These are phyloP conservation scores for Pyricularia grisea DNA, from an alignment of 2,329 filamentous ascomycete genomes.

Conservation along the genomic window DNA sequence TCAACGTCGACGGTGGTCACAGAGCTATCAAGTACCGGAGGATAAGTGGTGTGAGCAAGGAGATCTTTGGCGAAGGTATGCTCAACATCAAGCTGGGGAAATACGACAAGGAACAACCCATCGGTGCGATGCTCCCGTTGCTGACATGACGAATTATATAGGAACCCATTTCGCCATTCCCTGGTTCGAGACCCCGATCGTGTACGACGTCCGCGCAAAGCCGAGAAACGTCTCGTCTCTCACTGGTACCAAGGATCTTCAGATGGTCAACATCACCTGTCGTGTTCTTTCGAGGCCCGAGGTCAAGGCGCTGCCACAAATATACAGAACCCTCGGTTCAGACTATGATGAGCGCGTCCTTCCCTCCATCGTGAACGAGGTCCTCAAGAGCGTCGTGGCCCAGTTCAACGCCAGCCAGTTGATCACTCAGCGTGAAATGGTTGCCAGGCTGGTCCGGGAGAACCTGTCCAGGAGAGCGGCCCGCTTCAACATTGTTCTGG, in stretches of 20 bases:
- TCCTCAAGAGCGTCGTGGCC: slow-evolving; percentile 95
- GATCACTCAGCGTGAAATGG: slow-evolving; percentile 98
- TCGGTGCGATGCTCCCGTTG: not conserved
- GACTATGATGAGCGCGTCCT: slow-evolving; percentile 97
- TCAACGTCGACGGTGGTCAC: slow-evolving; percentile 94
- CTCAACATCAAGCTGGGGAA: slow-evolving; percentile 3
- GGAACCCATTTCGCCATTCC: slow-evolving; percentile 90
- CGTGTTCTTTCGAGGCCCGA: slow-evolving; percentile 92
- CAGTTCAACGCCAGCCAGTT: slow-evolving; percentile 98
- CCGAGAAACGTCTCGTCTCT: slow-evolving; percentile 93
- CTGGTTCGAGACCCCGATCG: slow-evolving; percentile 94
- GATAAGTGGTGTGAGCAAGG: slow-evolving; percentile 84
- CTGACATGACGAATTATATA: slow-evolving; percentile 22
- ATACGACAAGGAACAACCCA: not conserved
- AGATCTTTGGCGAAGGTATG: slow-evolving; percentile 90
- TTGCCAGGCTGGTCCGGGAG: slow-evolving; percentile 82
- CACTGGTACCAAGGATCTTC: slow-evolving; percentile 96
- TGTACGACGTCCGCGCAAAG: slow-evolving; percentile 97
- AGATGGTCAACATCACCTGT: slow-evolving; percentile 99
- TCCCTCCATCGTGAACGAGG: slow-evolving; percentile 97
- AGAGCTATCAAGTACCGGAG: slow-evolving; percentile 97
- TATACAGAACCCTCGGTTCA: slow-evolving; percentile 88
- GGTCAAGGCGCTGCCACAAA: slow-evolving; percentile 83
- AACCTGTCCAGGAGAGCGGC: slow-evolving; percentile 86
- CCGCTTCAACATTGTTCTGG: slow-evolving; percentile 92